Percentiles rank a stretch among this genome's conserved stretches.
Conservation (phyloP, 768 basidiomycete species). For the Termitomyces eurrhizus region DNA sequence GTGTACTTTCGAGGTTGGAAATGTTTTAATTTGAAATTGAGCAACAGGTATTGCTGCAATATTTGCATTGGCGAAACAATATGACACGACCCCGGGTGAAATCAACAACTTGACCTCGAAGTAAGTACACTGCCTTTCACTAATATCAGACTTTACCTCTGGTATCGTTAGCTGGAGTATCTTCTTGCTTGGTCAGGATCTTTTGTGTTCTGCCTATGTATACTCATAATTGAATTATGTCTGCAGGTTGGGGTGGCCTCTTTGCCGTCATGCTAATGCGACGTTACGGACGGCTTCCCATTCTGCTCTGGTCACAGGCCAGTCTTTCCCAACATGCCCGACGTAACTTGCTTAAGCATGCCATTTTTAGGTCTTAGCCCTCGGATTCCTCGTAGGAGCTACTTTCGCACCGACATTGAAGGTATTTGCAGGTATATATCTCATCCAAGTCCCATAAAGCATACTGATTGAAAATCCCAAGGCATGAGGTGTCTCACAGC, state of each 20-base stretch:
- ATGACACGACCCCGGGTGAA: conserved; percentile 47
- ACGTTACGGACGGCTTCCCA: conserved; percentile 58
- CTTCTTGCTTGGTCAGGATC: conserved; percentile 45
- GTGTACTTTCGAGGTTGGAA: conserved; percentile 1
- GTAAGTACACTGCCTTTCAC: conserved; percentile 20
- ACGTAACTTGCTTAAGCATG: not conserved
- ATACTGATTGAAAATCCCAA: conserved; percentile 13
- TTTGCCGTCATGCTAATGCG: conserved; percentile 63
- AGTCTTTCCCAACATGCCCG: conserved; percentile 3
- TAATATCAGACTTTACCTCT: not conserved
- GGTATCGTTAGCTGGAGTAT: conserved; percentile 52
- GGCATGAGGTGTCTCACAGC: conserved; percentile 57
- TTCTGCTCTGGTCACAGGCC: conserved; percentile 72
- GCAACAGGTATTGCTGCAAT: conserved; percentile 54
- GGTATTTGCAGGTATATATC: conserved; percentile 42
- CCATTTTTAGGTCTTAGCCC: conserved; percentile 40
- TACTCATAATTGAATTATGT: not conserved
- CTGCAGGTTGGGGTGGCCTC: conserved; percentile 54
- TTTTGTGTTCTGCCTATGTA: not conserved
- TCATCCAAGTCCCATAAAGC: not conserved
- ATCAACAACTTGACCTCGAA: conserved; percentile 65
- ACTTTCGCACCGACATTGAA: conserved; percentile 51
- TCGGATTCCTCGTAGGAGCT: conserved; percentile 56
- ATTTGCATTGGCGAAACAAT: conserved; percentile 55
- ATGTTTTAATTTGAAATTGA: not conserved